Percentiles rank a stretch among this genome's conserved stretches.
Conservation (phyloP, 2,329 filamentous ascomycete genomes). For the Apiospora rasikravindrae region DNA sequence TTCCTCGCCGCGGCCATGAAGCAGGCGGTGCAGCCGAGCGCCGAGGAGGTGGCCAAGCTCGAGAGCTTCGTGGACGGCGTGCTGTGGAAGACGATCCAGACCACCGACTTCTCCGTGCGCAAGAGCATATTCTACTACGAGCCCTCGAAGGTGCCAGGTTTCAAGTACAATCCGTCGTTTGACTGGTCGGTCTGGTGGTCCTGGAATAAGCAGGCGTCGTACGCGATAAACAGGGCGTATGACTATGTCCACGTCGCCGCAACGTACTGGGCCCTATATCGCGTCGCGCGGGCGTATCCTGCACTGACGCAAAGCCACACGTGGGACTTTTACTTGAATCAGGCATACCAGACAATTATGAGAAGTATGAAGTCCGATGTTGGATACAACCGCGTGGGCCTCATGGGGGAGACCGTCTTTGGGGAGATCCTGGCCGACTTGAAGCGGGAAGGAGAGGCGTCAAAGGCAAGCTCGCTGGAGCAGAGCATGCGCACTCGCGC, state of each 20-base stretch:
- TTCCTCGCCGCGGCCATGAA: slow-evolving; percentile 62
- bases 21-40: slow-evolving; percentile 54
- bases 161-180: slow-evolving; percentile 47
- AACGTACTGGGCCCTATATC: slow-evolving; percentile 63
- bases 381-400: slow-evolving; percentile 51
- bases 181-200: slow-evolving; percentile 58
- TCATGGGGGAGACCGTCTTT: slow-evolving; percentile 67
- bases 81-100: slow-evolving; percentile 55
- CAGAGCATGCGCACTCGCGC: slow-evolving; percentile 55
- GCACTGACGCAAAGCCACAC: slow-evolving; percentile 45
- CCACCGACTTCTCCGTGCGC: slow-evolving; percentile 51
- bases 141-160: slow-evolving; percentile 47
- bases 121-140: slow-evolving; percentile 65
- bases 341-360: slow-evolving; percentile 57
- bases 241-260: slow-evolving; percentile 63
- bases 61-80: slow-evolving; percentile 60
- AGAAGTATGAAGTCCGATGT: slow-evolving; percentile 45
- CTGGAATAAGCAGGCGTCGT: slow-evolving; percentile 54
- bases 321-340: slow-evolving; percentile 61
- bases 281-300: slow-evolving; percentile 56
- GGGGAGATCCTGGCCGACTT: slow-evolving; percentile 58
- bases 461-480: slow-evolving; percentile 47
- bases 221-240: slow-evolving; percentile 57
- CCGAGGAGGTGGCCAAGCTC: slow-evolving; percentile 55
- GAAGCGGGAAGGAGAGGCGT: slow-evolving; percentile 48